Percentiles rank a stretch among this genome's conserved stretches.
Evolutionary conservation across 352 stramenopile genomes (phyloP).

Genomic region (Globisporangium megalacanthum): DNA sequence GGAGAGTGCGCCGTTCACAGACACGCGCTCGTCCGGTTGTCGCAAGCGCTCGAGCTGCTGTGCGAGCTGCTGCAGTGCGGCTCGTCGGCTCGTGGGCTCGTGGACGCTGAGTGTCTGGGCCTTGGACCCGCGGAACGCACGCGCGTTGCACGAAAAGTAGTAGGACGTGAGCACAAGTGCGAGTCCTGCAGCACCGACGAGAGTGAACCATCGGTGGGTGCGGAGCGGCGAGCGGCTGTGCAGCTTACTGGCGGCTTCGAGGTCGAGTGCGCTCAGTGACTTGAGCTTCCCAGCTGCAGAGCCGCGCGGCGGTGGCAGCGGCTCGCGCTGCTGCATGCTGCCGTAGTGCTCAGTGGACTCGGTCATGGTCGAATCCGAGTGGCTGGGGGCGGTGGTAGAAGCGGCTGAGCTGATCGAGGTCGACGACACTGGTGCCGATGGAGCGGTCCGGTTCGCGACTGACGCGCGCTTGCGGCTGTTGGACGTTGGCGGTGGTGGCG

Average conservation of each 20-base stretch:
- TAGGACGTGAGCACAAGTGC: slow-evolving; percentile 10
- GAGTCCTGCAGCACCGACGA: neutral
- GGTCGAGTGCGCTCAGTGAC: neutral
- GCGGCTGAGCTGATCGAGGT: too few relatives aligned
- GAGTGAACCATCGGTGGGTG: slow-evolving; percentile 10
- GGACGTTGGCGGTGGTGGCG: slow-evolving; percentile 4
- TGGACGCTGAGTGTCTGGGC: too few relatives aligned
- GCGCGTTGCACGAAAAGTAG: slow-evolving; percentile 1
- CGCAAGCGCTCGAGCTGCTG: slow-evolving; percentile 30
- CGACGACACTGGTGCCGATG: neutral
- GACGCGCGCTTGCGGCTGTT: slow-evolving; percentile 13
- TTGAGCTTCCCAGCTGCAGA: neutral
- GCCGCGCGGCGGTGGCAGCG: neutral
- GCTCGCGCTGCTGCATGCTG: slow-evolving; percentile 13
- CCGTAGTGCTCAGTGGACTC: slow-evolving; percentile 13
- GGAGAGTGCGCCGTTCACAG: slow-evolving; percentile 51
- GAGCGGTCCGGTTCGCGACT: neutral
- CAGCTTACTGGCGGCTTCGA: slow-evolving; percentile 2
- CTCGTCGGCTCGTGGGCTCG: too few relatives aligned
- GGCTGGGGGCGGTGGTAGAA: too few relatives aligned
- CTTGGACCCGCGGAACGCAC: neutral
- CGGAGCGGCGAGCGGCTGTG: neutral
- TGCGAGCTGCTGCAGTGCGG: slow-evolving; percentile 18
- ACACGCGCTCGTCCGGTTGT: slow-evolving; percentile 28
- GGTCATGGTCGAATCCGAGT: too few relatives aligned